Conservation (phyloP, 2,329 filamentous ascomycete genomes). For the Cladosporium sp. region DNA sequence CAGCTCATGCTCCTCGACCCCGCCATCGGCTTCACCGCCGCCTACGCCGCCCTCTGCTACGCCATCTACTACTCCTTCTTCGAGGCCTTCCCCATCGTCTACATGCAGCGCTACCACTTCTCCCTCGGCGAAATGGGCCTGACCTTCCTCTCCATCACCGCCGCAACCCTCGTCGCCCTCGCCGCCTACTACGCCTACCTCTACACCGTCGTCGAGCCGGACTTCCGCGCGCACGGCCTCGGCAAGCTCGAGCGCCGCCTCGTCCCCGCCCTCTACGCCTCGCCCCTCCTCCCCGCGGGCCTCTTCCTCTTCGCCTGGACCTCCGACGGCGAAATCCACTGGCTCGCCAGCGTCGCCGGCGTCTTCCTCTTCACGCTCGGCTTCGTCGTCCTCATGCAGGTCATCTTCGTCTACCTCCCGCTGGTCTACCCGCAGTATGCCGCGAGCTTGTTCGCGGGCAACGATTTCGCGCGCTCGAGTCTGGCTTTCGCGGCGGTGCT, state of each 20-base stretch:
- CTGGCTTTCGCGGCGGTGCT: slow-evolving; percentile 55
- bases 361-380: slow-evolving; percentile 33
- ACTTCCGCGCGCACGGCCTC: slow-evolving; percentile 20
- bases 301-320: slow-evolving; percentile 32
- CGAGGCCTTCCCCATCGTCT: slow-evolving; percentile 61
- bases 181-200: slow-evolving; percentile 21
- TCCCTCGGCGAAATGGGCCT: slow-evolving; percentile 52
- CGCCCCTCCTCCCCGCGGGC: slow-evolving; percentile 26
- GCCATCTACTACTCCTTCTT: slow-evolving; percentile 58
- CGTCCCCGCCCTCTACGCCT: slow-evolving; percentile 25
- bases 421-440: slow-evolving; percentile 39
- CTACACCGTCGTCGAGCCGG: slow-evolving; percentile 20
- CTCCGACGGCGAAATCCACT: slow-evolving; percentile 26
- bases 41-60: slow-evolving; percentile 58
- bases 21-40: slow-evolving; percentile 55
- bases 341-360: slow-evolving; percentile 36
- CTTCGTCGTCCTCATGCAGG: slow-evolving; percentile 38
- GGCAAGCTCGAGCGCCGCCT: slow-evolving; percentile 26
- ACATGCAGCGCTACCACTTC: slow-evolving; percentile 54
- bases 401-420: slow-evolving; percentile 35
- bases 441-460: slow-evolving; percentile 54
- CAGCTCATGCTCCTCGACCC: slow-evolving; percentile 43
- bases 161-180: slow-evolving; percentile 51
- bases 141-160: slow-evolving; percentile 55
- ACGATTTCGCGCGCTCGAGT: slow-evolving; percentile 52